Conservation (phyloP, 345 rosid genomes). For the Populus tremula region DNA sequence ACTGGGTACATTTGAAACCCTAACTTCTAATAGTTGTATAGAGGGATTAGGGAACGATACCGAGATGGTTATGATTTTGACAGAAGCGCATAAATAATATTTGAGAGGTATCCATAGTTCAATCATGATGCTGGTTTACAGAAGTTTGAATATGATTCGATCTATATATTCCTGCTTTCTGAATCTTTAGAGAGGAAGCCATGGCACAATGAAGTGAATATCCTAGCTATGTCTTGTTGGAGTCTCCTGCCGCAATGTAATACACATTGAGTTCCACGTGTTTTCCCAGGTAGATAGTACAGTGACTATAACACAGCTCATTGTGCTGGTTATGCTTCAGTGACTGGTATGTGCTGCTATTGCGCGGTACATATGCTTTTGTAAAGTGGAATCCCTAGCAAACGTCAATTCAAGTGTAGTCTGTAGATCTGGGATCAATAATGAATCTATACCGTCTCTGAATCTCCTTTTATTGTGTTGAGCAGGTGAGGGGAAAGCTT, state of each 20-base stretch:
- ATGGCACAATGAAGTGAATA: not conserved
- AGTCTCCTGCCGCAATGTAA: not conserved
- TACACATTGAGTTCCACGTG: not conserved
- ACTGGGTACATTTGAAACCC: not conserved
- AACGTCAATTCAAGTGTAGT: not conserved
- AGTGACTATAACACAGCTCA: not conserved
- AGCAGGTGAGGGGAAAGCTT: not conserved
- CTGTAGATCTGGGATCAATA: not conserved
- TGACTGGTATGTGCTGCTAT: not conserved
- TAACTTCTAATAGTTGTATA: not conserved
- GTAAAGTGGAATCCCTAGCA: not conserved
- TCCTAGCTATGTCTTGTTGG: not conserved
- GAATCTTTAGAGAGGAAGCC: not conserved
- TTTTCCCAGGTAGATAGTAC: not conserved
- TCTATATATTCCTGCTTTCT: not conserved
- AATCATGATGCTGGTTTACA: not conserved
- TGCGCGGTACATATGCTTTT: not conserved
- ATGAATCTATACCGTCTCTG: not conserved
- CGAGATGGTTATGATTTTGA: not conserved
- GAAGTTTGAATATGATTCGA: not conserved
- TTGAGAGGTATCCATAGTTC: not conserved
- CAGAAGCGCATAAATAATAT: not conserved
- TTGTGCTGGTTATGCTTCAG: not conserved
- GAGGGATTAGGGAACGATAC: not conserved
- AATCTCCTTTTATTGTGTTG: not conserved